Percentiles rank a stretch among this genome's conserved stretches.
Conservation (phyloP, 768 basidiomycete genomes). For the Sistotremastrum suecicum region DNA sequence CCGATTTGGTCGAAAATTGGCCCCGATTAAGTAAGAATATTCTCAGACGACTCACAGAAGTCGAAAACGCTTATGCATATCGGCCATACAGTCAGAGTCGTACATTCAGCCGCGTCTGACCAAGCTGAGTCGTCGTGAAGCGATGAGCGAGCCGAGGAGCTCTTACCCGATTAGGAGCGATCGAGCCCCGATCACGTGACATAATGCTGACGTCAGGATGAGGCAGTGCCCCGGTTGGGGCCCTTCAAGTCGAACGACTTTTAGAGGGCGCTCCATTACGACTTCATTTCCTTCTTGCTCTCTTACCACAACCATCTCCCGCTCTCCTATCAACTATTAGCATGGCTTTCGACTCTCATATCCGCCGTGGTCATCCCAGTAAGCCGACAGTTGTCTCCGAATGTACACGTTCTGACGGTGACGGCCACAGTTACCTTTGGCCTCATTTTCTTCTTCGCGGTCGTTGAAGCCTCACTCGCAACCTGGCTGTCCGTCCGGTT, state of each 20-base stretch:
- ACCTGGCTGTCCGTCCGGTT: conserved; percentile 58
- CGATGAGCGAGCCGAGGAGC: too few species aligned
- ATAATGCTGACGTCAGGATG: neutral
- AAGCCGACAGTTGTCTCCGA: conserved; percentile 11
- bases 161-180: too few species aligned
- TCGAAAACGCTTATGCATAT: too few species aligned
- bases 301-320: neutral
- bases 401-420: neutral
- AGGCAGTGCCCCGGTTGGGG: neutral
- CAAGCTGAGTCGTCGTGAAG: too few species aligned
- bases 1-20: too few species aligned
- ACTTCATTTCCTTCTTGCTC: neutral
- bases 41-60: too few species aligned
- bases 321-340: neutral
- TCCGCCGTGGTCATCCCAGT: conserved; percentile 46
- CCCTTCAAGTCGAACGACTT: too few species aligned
- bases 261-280: neutral
- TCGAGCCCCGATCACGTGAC: neutral
- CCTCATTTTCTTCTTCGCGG: conserved; percentile 42
- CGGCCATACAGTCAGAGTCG: too few species aligned
- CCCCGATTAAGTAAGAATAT: too few species aligned
- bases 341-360: conserved; percentile 25
- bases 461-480: conserved; percentile 60
- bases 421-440: conserved; percentile 31
- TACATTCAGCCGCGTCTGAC: too few species aligned